Evolutionary conservation across 2,329 filamentous ascomycete genomes (phyloP), one percentile per base, ranked within the genome.

Genomic region (Elsinoe perseae): DNA sequence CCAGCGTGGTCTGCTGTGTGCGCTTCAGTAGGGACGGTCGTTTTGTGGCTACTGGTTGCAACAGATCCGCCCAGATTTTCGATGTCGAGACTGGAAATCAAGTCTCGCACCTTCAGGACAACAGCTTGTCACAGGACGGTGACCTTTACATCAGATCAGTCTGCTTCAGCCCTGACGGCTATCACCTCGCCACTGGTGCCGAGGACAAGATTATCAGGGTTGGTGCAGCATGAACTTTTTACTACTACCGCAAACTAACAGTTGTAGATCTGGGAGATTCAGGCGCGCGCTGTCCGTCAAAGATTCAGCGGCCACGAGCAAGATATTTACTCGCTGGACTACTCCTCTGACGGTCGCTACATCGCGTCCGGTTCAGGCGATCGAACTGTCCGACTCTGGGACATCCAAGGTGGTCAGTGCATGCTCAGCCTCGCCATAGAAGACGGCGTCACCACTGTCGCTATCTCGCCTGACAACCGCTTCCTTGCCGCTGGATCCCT

Each of bases 51-150:
- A 98, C 93, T 4, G 93, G 93, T 42, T 97, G 93, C 78, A 98
- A 98, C 73, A 80, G 91, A 61, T 95, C 90, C n/a, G 93, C 93
- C n/a, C 92, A 97, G 73, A 98, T 98, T 65, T 98, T 93, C 71
- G 93, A 98, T 62, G 92, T 97, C 40, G 80, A 83, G 65, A 87
- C 83, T 14, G 93, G 93, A 56, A 83, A 89, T 64, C 93, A 92
- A 70, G 84, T 97, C 54, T 93, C 89, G 63, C 86, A 93, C 58
- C 77, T 97, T 30, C 89, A 95, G 70, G 93, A 98, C 65, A 87
- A 92, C 64, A 86, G 80, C 44, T 88, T 90, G 44, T 89, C 95
- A 63, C 84, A 91, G 64, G 85, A 87, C 56, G 91, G 92, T 25
- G 93, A 98, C 72, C 78, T 98, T 28, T 98, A 97, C 72, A 98